Evolutionary conservation across 768 basidiomycete genomes (phyloP).

Genomic region (Amanita rimosa): DNA sequence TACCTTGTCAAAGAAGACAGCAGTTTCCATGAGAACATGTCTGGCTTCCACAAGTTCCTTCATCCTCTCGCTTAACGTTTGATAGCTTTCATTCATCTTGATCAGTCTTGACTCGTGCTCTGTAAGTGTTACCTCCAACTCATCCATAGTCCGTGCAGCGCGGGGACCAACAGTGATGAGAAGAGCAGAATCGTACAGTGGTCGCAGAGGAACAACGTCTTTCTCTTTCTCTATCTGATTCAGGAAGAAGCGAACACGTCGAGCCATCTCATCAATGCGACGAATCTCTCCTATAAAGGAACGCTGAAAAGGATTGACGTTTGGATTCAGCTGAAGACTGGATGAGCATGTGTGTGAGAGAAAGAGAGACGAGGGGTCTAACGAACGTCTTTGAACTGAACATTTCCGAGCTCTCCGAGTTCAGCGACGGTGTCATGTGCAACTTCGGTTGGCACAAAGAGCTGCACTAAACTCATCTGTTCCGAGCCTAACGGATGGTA

Average conservation of each 20-base stretch:
- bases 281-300: constrained; percentile 96
- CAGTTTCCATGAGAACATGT: constrained; percentile 92
- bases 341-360: constrained; percentile 5
- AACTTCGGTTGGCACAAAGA: constrained; percentile 94
- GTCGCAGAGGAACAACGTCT: constrained; percentile 72
- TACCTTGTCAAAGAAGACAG: constrained; percentile 89
- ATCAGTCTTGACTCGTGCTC: constrained; percentile 78
- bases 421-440: constrained; percentile 95
- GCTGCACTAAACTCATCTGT: constrained; percentile 95
- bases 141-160: constrained; percentile 88
- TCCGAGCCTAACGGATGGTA: constrained; percentile 62
- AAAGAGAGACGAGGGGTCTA: neutral
- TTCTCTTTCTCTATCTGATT: constrained; percentile 80
- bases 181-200: constrained; percentile 78
- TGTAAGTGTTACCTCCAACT: constrained; percentile 76
- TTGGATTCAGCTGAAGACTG: constrained; percentile 70
- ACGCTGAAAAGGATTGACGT: constrained; percentile 95
- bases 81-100: constrained; percentile 92
- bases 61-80: constrained; percentile 74
- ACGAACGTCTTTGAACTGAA: constrained; percentile 94
- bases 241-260: constrained; percentile 84
- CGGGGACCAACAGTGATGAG: constrained; percentile 86
- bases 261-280: constrained; percentile 91
- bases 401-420: constrained; percentile 89
- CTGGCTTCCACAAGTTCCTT: constrained; percentile 86